A percentile compares a stretch with the other conserved stretches of the same genome.
Conservation (phyloP, 164 flowering plant genomes). For the Nymphaea thermarum region DNA sequence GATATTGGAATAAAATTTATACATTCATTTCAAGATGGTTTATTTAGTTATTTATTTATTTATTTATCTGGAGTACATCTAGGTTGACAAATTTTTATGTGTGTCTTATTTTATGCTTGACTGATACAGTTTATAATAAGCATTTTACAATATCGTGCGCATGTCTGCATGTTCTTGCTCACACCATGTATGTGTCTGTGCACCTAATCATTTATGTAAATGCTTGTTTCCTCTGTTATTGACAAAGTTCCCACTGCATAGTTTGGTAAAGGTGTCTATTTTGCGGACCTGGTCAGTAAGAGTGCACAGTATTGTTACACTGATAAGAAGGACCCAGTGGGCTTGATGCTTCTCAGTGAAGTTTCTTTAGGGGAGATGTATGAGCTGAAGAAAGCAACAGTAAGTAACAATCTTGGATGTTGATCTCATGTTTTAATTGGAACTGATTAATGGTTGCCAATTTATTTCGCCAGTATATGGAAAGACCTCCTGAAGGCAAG, state of each 20-base stretch:
- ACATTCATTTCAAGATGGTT: no score
- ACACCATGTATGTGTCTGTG: background rate
- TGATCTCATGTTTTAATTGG: background rate
- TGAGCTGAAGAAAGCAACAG: slow-evolving; percentile 69
- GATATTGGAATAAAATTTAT: no score
- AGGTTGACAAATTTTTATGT: no score
- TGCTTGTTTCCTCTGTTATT: background rate
- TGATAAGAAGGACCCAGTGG: slow-evolving; percentile 68
- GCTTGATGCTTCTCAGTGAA: slow-evolving; percentile 91
- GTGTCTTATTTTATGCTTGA: no score
- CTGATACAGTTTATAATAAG: no score
- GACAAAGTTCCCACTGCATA: slow-evolving; percentile 10
- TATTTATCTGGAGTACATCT: no score
- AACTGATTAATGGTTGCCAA: background rate
- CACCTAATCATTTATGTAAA: background rate
- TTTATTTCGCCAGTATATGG: slow-evolving; percentile 49
- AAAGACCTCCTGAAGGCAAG: slow-evolving; percentile 82
- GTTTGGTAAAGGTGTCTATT: slow-evolving; percentile 98
- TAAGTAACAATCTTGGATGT: slow-evolving; percentile 13
- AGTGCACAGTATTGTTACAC: slow-evolving; percentile 94
- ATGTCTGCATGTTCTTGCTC: no score
- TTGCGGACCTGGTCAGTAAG: slow-evolving; percentile 97
- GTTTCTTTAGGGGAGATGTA: slow-evolving; percentile 87
- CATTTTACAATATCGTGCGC: no score
- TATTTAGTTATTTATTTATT: no score